phyloP scores from a whole-genome alignment of 306 rosid species.

The Begonia masoniana region DNA sequence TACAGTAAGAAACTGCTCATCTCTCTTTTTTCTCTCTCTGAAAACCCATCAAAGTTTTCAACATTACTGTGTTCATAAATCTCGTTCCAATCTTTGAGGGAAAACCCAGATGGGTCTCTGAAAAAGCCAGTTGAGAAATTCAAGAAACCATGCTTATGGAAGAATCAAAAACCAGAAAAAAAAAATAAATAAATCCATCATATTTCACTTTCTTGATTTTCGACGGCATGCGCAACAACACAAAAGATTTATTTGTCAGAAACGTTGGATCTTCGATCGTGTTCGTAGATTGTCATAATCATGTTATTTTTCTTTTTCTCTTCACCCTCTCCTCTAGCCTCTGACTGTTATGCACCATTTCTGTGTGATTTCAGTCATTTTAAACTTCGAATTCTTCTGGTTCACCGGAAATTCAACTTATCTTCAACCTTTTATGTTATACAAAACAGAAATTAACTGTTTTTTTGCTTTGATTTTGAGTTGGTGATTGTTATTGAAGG shows the following conservation, averaged over 20 bases:
- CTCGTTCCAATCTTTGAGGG: conserved; percentile 5
- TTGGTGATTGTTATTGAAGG: conserved; percentile 24
- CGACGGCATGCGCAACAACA: conserved; percentile 48
- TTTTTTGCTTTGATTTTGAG: neutral
- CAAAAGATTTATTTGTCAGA: neutral
- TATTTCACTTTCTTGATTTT: conserved; percentile 49
- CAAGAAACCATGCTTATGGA: no score
- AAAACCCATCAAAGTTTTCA: no score
- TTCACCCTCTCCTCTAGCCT: no score
- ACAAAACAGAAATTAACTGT: no score
- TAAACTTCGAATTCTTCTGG: no score
- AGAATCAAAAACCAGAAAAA: neutral
- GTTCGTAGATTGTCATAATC: no score
- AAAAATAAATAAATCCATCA: neutral
- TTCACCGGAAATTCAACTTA: no score
- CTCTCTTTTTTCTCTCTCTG: neutral
- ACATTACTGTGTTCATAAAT: neutral
- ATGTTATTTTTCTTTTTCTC: no score
- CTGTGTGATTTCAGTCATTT: no score
- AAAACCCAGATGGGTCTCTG: neutral
- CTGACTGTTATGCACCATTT: no score
- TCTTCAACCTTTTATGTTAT: no score
- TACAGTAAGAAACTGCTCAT: conserved; percentile 22
- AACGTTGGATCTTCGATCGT: conserved; percentile 12
- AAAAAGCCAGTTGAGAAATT: no score